Percentiles rank a stretch among this genome's conserved stretches.
These are phyloP conservation scores for Trypanosoma scelopori DNA, from an alignment of 208 protist species.

Conservation along the genomic window DNA sequence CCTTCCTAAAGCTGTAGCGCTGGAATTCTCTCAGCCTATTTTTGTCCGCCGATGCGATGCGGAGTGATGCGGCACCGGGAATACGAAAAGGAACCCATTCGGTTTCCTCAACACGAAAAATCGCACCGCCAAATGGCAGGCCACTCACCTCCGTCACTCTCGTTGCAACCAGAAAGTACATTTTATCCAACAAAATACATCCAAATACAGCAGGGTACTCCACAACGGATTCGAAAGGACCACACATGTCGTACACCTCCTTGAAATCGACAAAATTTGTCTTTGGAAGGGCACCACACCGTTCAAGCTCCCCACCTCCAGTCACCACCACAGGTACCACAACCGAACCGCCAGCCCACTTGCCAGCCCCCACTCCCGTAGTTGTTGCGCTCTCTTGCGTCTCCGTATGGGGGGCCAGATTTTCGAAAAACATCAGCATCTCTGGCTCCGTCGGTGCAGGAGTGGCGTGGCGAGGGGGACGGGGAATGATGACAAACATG, in stretches of 20 bases:
- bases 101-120: slow-evolving; percentile 61
- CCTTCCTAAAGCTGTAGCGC: slow-evolving; percentile 58
- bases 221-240: slow-evolving; percentile 56
- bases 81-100: slow-evolving; percentile 76
- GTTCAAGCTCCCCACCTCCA: slow-evolving; percentile 51
- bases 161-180: slow-evolving; percentile 82
- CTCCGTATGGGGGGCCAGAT: slow-evolving; percentile 4
- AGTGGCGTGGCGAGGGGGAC: slow-evolving; percentile 23
- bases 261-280: slow-evolving; percentile 61
- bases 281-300: slow-evolving; percentile 43
- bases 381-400: slow-evolving; percentile 12
- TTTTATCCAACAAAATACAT: slow-evolving; percentile 59
- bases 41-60: slow-evolving; percentile 47
- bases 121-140: slow-evolving; percentile 56
- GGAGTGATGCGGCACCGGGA: slow-evolving; percentile 51
- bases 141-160: slow-evolving; percentile 33
- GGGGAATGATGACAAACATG: slow-evolving; percentile 65
- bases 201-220: slow-evolving; percentile 80
- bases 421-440: slow-evolving; percentile 75
- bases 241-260: slow-evolving; percentile 47
- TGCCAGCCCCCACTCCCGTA: background rate
- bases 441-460: slow-evolving; percentile 36
- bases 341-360: slow-evolving; percentile 35
- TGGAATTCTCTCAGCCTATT: slow-evolving; percentile 70
- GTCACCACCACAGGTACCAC: slow-evolving; percentile 53